phyloP scores from a whole-genome alignment of 805 yeast species.

The Candida silvicultrix region DNA sequence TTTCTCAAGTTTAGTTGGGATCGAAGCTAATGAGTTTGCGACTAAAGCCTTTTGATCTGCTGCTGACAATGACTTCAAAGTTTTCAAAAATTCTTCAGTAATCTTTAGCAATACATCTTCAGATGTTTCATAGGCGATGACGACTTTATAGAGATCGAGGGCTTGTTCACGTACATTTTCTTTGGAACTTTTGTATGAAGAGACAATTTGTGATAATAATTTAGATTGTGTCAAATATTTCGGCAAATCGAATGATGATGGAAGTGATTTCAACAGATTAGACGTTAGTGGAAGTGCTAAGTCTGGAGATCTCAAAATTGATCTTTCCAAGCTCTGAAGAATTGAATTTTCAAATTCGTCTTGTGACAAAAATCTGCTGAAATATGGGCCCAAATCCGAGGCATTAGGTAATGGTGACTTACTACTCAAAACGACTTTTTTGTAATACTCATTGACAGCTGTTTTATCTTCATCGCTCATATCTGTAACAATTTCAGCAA shows the following conservation, averaged over 20 bases:
- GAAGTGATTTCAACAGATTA: conserved; percentile 32
- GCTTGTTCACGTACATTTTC: conserved; percentile 43
- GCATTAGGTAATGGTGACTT: conserved; percentile 34
- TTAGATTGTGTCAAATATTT: conserved; percentile 36
- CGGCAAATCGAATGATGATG: conserved; percentile 35
- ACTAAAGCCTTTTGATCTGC: conserved; percentile 60
- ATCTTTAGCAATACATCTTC: conserved; percentile 27
- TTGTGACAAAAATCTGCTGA: conserved; percentile 35
- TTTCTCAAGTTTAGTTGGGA: conserved; percentile 21
- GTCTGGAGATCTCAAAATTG: conserved; percentile 76
- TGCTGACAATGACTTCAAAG: conserved; percentile 51
- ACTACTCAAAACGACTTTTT: conserved; percentile 37
- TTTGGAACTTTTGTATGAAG: conserved; percentile 66
- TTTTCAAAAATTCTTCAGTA: conserved; percentile 47
- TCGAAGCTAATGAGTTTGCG: conserved; percentile 35
- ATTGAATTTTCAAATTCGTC: conserved; percentile 32
- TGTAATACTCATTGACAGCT: conserved; percentile 22
- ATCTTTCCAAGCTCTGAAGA: conserved; percentile 63
- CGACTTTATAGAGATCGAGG: conserved; percentile 23
- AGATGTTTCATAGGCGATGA: conserved; percentile 25
- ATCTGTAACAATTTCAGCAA: conserved; percentile 25
- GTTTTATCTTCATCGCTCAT: conserved; percentile 16
- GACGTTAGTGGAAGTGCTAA: conserved; percentile 53
- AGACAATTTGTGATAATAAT: conserved; percentile 42
- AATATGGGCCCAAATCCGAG: conserved; percentile 37